A percentile compares a stretch with the other conserved stretches of the same genome.
phyloP scores from a whole-genome alignment of 2,329 filamentous ascomycete species.

The Phialocephala sp. region DNA sequence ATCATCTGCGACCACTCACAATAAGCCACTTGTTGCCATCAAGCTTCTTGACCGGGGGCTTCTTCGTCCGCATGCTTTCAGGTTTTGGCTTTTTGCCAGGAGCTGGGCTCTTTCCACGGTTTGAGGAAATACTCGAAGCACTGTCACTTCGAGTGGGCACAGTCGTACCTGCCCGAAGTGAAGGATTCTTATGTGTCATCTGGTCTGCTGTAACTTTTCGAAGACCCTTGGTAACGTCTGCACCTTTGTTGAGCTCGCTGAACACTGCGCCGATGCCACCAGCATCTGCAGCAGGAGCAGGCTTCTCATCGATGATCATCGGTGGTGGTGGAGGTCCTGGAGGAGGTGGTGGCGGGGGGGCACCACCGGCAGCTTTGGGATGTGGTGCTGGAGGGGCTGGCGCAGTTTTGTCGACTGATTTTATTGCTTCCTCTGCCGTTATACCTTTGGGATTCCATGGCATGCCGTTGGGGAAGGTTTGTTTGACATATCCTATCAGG shows the following conservation, averaged over 20 bases:
- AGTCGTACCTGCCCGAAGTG: conserved; percentile 73
- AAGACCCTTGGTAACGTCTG: conserved; percentile 84
- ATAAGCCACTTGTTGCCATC: conserved; percentile 94
- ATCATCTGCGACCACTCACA: conserved; percentile 51
- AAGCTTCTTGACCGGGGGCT: conserved; percentile 78
- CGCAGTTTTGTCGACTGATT: conserved; percentile 62
- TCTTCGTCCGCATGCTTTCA: conserved; percentile 83
- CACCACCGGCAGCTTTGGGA: conserved; percentile 59
- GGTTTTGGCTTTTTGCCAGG: conserved; percentile 82
- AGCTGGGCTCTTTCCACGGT: conserved; percentile 81
- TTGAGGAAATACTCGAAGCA: conserved; percentile 55
- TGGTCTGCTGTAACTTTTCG: conserved; percentile 93
- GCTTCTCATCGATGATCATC: conserved; percentile 61
- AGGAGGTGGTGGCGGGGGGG: conserved; percentile 71
- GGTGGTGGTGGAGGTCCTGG: conserved; percentile 61
- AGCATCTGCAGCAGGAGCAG: conserved; percentile 50
- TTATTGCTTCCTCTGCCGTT: conserved; percentile 70
- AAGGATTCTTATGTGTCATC: conserved; percentile 99
- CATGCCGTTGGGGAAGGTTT: conserved; percentile 79
- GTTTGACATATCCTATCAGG: conserved; percentile 82
- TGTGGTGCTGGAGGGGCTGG: conserved; percentile 46
- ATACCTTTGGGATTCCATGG: conserved; percentile 84
- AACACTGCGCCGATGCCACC: conserved; percentile 87
- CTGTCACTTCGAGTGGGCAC: conserved; percentile 65
- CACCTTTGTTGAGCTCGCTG: conserved; percentile 86